phyloP scores from a whole-genome alignment of 257 asterid species.

The Ballota nigra region DNA sequence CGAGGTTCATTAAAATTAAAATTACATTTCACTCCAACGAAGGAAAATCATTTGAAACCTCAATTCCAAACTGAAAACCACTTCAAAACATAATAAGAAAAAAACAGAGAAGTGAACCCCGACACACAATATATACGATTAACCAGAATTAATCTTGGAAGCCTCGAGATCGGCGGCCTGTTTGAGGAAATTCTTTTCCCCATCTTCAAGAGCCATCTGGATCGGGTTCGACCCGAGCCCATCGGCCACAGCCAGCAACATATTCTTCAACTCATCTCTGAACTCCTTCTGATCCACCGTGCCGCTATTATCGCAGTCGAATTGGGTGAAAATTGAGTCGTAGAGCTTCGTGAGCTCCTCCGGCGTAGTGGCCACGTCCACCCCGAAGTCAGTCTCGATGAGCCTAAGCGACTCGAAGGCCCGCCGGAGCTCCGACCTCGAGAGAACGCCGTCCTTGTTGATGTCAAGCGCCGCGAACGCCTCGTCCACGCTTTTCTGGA shows the following conservation, averaged over 20 bases:
- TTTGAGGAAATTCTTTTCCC: conserved; percentile 54
- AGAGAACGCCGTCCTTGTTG: conserved; percentile 84
- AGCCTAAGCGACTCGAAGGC: conserved; percentile 77
- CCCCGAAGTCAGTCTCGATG: conserved; percentile 75
- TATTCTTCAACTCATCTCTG: conserved; percentile 60
- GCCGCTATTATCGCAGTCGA: conserved; percentile 60
- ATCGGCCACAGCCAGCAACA: conserved; percentile 79
- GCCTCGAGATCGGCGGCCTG: conserved; percentile 91
- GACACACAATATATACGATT: background rate
- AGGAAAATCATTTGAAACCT: background rate
- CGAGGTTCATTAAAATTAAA: background rate
- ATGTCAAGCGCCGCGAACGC: conserved; percentile 59
- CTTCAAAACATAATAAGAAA: background rate
- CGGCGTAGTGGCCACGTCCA: conserved; percentile 63
- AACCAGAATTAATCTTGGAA: conserved; percentile 39
- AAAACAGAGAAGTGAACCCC: background rate
- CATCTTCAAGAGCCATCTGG: conserved; percentile 91
- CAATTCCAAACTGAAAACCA: background rate
- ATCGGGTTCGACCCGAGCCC: conserved; percentile 81
- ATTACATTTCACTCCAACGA: background rate
- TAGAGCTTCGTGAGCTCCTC: conserved; percentile 75
- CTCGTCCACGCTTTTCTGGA: conserved; percentile 53
- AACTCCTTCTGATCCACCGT: conserved; percentile 67
- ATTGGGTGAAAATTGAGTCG: conserved; percentile 71
- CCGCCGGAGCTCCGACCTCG: conserved; percentile 76